phyloP scores from a whole-genome alignment of 2,329 filamentous ascomycete genomes.

The Pyrenophora seminiperda region DNA sequence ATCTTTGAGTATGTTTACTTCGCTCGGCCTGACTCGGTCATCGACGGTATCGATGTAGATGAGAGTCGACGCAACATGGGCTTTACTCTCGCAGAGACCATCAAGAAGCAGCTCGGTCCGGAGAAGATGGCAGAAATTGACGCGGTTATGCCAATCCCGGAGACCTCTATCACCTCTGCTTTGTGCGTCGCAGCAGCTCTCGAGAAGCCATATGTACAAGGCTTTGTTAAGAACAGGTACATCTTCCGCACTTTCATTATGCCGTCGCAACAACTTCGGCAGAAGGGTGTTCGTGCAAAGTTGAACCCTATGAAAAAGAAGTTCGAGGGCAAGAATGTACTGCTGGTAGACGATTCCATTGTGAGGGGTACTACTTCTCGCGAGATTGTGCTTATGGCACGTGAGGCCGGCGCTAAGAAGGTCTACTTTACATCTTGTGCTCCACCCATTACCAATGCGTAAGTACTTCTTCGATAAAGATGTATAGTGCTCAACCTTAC shows the following conservation, averaged over 20 bases:
- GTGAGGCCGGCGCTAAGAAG: slow-evolving; percentile 79
- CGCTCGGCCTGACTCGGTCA: slow-evolving; percentile 77
- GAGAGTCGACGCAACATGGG: slow-evolving; percentile 87
- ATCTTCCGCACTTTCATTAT: slow-evolving; percentile 88
- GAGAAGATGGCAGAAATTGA: slow-evolving; percentile 78
- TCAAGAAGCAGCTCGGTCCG: slow-evolving; percentile 69
- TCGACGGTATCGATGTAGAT: slow-evolving; percentile 88
- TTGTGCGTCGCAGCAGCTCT: slow-evolving; percentile 75
- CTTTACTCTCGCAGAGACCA: slow-evolving; percentile 74
- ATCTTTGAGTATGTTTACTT: slow-evolving; percentile 92
- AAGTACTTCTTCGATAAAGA: no score
- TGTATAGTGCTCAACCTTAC: not conserved
- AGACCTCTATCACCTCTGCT: slow-evolving; percentile 82
- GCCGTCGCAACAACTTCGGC: slow-evolving; percentile 77
- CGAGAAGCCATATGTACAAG: slow-evolving; percentile 77
- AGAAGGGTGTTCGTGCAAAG: slow-evolving; percentile 88
- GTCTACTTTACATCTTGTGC: slow-evolving; percentile 84
- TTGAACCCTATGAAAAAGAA: slow-evolving; percentile 85
- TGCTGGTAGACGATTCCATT: slow-evolving; percentile 88
- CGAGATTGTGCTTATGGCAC: slow-evolving; percentile 82
- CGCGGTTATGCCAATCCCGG: slow-evolving; percentile 80
- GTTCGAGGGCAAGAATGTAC: slow-evolving; percentile 78
- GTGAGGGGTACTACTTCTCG: slow-evolving; percentile 83
- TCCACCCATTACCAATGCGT: slow-evolving; percentile 78
- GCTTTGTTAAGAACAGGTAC: slow-evolving; percentile 88